Conservation (phyloP, 2,329 filamentous ascomycete species). For the Fusarium decemcellulare region DNA sequence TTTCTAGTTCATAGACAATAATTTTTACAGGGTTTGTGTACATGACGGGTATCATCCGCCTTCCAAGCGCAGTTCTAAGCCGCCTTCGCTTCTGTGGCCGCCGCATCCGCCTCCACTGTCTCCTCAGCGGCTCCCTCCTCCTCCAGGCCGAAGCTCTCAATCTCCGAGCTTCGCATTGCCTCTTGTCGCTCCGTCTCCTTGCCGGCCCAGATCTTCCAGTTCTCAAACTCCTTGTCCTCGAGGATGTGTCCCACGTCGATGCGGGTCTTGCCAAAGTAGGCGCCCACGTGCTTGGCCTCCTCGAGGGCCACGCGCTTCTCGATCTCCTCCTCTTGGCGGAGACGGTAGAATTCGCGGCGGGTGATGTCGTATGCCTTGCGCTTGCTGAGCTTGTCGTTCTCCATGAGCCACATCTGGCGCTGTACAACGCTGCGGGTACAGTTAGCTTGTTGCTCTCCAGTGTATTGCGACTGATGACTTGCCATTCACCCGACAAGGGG, state of each 20-base stretch:
- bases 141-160: slow-evolving; percentile 59
- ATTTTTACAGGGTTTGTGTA: slow-evolving; percentile 43
- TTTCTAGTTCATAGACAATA: slow-evolving; percentile 43
- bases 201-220: slow-evolving; percentile 86
- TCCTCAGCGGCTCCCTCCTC: slow-evolving; percentile 48
- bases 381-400: slow-evolving; percentile 72
- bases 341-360: slow-evolving; percentile 89
- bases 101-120: slow-evolving; percentile 37
- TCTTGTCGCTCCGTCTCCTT: slow-evolving; percentile 61
- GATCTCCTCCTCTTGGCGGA: slow-evolving; percentile 87
- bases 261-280: slow-evolving; percentile 86
- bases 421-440: slow-evolving; percentile 81
- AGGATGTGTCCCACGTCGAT: slow-evolving; percentile 85
- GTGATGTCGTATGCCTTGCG: slow-evolving; percentile 86
- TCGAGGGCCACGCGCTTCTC: slow-evolving; percentile 87
- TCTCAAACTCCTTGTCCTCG: slow-evolving; percentile 84
- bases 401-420: slow-evolving; percentile 88
- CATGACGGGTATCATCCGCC: slow-evolving; percentile 41
- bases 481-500: slow-evolving; percentile 77
- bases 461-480: slow-evolving; percentile 10
- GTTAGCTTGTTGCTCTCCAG: slow-evolving; percentile 30
- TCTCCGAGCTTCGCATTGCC: slow-evolving; percentile 56
- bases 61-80: slow-evolving; percentile 21
- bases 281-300: slow-evolving; percentile 88
- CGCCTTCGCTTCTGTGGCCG: slow-evolving; percentile 31